Evolutionary conservation across 495 filamentous ascomycete species (phyloP).

Genomic region (Xylaria venustula): DNA sequence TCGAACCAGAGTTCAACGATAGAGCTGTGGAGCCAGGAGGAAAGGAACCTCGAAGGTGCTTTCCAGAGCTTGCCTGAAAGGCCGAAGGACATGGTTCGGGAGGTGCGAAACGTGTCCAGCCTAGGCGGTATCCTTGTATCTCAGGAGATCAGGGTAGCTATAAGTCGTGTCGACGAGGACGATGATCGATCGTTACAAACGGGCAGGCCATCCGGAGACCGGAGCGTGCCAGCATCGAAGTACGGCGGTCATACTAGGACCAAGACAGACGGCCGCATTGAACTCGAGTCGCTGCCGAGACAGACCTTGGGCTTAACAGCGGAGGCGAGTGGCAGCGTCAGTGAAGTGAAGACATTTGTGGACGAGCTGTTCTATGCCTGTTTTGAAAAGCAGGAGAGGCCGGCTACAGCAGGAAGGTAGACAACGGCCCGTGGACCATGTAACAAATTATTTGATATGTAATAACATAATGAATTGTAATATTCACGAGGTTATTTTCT

Average conservation of each 20-base stretch:
- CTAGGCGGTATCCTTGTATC: slow-evolving; percentile 55
- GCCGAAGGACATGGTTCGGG: not conserved
- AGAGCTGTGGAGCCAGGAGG: slow-evolving; percentile 27
- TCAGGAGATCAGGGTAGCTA: slow-evolving; percentile 53
- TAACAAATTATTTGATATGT: no score
- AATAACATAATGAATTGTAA: no score
- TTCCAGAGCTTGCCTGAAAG: not conserved
- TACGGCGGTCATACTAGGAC: slow-evolving; percentile 7
- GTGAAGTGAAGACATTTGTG: slow-evolving; percentile 38
- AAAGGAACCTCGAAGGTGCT: not conserved
- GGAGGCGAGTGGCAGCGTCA: slow-evolving; percentile 11
- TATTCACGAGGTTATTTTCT: no score
- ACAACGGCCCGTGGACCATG: no score
- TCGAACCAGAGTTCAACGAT: slow-evolving; percentile 39
- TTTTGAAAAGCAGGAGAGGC: slow-evolving; percentile 16
- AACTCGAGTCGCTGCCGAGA: slow-evolving; percentile 6
- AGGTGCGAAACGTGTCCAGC: not conserved
- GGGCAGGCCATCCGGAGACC: not conserved
- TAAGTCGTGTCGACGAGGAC: slow-evolving; percentile 27
- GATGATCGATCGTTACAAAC: not conserved
- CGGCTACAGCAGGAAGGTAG: no score
- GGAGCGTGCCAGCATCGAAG: not conserved
- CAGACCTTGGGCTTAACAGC: not conserved
- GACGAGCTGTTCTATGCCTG: slow-evolving; percentile 38
- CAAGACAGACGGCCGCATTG: slow-evolving; percentile 14